Conservation (phyloP, 345 rosid species). For the Aquilaria sinensis region DNA sequence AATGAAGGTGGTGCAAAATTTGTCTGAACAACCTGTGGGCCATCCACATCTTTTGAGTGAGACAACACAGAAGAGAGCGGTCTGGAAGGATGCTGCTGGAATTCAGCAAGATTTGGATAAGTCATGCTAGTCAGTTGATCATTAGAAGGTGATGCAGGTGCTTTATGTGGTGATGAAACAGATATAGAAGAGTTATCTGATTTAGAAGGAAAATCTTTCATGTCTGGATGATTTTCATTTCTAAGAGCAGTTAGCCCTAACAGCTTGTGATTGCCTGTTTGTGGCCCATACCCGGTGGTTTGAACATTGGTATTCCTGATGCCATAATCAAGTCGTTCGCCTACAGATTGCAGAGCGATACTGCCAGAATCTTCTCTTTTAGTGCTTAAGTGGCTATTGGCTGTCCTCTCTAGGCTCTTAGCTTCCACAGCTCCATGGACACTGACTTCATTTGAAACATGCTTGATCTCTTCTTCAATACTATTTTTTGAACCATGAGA, state of each 20-base stretch:
- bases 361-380: constrained; percentile 19
- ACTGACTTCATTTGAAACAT: constrained; percentile 13
- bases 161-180: constrained; percentile 22
- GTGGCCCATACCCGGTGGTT: constrained; percentile 5
- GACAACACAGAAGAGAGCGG: constrained; percentile 13
- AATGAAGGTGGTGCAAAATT: constrained; percentile 15
- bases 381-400: constrained; percentile 12
- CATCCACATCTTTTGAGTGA: constrained; percentile 13
- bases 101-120: constrained; percentile 14
- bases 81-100: constrained; percentile 16
- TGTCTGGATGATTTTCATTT: constrained; percentile 11
- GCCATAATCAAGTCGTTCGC: constrained; percentile 15
- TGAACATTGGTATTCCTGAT: constrained; percentile 5
- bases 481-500: constrained; percentile 14
- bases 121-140: constrained; percentile 11
- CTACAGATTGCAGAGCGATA: constrained; percentile 6
- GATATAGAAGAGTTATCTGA: constrained; percentile 29
- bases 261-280: constrained; percentile 14
- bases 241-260: constrained; percentile 5
- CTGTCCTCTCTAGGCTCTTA: constrained; percentile 16
- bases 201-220: constrained; percentile 17
- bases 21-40: constrained; percentile 13
- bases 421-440: constrained; percentile 17
- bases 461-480: constrained; percentile 20
- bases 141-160: constrained; percentile 16